phyloP scores from a whole-genome alignment of 768 basidiomycete genomes.

The Hirschioporus abietinus region DNA sequence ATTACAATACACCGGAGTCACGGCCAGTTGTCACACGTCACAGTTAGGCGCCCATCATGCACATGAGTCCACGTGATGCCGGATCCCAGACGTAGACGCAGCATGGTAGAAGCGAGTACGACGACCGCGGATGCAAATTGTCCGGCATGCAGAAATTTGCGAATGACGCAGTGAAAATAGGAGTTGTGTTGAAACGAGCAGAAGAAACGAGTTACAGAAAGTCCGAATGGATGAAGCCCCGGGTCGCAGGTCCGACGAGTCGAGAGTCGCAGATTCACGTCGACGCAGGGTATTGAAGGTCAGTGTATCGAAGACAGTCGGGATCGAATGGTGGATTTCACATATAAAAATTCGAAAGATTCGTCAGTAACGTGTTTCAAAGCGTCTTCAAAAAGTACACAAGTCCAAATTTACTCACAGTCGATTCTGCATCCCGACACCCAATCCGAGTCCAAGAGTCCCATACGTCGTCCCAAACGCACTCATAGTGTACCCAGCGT shows the following conservation, averaged over 20 bases:
- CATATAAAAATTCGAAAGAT: neutral
- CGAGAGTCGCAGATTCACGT: neutral
- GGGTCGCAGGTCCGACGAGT: neutral
- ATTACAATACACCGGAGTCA: neutral
- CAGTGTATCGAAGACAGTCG: neutral
- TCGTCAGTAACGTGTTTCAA: neutral
- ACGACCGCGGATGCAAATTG: neutral
- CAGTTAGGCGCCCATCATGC: neutral
- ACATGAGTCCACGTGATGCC: neutral
- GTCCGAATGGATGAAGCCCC: neutral
- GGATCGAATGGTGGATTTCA: neutral
- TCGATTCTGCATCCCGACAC: neutral
- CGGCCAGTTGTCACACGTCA: neutral
- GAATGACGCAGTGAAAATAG: neutral
- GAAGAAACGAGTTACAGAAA: neutral
- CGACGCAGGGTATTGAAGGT: neutral
- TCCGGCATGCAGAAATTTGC: neutral
- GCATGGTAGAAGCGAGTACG: neutral
- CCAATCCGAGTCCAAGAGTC: neutral
- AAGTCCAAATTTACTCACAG: neutral
- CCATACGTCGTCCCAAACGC: neutral
- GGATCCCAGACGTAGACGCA: neutral
- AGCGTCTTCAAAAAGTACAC: neutral
- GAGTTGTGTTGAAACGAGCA: neutral
- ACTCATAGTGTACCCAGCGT: neutral